These are phyloP conservation scores for Aspergillus ostianus DNA, from an alignment of 495 filamentous ascomycete species.

Conservation along the genomic window DNA sequence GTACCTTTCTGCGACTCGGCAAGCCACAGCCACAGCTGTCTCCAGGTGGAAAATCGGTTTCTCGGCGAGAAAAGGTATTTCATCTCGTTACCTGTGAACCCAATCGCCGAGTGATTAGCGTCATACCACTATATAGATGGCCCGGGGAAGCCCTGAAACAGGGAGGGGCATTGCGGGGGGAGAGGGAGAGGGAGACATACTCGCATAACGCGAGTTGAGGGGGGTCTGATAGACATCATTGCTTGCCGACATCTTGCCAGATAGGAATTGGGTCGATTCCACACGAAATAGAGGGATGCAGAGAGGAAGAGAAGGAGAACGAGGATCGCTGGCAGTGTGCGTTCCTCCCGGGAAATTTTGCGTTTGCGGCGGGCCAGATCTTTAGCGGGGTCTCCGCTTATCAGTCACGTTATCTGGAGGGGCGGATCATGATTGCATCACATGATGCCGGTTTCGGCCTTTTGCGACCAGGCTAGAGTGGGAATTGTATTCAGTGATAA, in stretches of 20 bases:
- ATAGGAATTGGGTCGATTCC: constrained; percentile 18
- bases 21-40: constrained; percentile 78
- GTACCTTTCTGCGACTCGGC: constrained; percentile 77
- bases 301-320: constrained; percentile 15
- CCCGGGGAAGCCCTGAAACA: background rate
- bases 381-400: constrained; percentile 39
- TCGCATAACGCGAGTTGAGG: constrained; percentile 71
- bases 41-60: constrained; percentile 71
- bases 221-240: constrained; percentile 72
- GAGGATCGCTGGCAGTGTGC: constrained; percentile 21
- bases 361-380: constrained; percentile 14
- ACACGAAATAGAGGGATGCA: constrained; percentile 26
- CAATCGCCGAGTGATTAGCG: constrained; percentile 13
- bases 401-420: constrained; percentile 43
- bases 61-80: constrained; percentile 67
- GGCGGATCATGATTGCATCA: constrained; percentile 18
- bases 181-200: constrained; percentile 34
- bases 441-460: constrained; percentile 12
- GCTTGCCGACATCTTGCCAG: constrained; percentile 54
- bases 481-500: too few relatives aligned
- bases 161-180: background rate
- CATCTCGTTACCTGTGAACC: constrained; percentile 46
- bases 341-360: constrained; percentile 35
- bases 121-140: background rate
- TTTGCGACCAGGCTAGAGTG: too few relatives aligned